These are phyloP conservation scores for Blastocystis hominis DNA, from an alignment of 352 stramenopile genomes.

Conservation along the genomic window DNA sequence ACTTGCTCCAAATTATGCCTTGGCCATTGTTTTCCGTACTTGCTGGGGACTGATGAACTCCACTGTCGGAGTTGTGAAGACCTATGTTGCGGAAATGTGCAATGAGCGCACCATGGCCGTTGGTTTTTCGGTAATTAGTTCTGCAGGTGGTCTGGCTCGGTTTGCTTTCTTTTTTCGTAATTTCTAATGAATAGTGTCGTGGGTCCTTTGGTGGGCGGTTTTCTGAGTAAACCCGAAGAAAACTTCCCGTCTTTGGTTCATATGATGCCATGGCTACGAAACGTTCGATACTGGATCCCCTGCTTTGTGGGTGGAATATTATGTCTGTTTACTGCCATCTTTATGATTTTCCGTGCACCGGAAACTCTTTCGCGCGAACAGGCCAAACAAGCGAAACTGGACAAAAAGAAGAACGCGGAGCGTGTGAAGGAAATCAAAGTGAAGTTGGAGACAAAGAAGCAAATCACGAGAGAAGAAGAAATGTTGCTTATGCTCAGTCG, in stretches of 20 bases:
- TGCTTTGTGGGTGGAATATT: conserved; percentile 34
- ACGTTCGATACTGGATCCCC: conserved; percentile 40
- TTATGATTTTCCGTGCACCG: neutral
- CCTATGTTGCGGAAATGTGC: conserved; percentile 48
- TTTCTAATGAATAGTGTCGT: conserved; percentile 21
- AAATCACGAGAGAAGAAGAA: neutral
- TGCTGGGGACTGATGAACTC: conserved; percentile 49
- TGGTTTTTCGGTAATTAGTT: conserved; percentile 39
- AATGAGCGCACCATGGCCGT: neutral
- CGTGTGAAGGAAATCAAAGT: neutral
- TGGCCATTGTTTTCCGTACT: conserved; percentile 19
- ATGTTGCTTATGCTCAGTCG: conserved; percentile 8
- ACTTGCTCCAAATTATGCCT: neutral
- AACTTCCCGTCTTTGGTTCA: conserved; percentile 45
- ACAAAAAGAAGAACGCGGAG: neutral
- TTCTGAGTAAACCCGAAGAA: conserved; percentile 40
- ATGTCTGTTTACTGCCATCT: neutral
- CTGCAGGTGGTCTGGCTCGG: conserved; percentile 13
- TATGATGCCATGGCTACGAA: conserved; percentile 24
- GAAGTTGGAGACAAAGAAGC: neutral
- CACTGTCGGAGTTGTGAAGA: conserved; percentile 52
- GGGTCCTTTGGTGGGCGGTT: conserved; percentile 35
- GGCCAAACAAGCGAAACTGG: neutral
- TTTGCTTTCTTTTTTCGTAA: neutral
- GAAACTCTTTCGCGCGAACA: neutral